Percentiles rank a stretch among this genome's conserved stretches.
Evolutionary conservation across 1,139 yeast genomes (phyloP).

Genomic region (Yamadazyma sp.): DNA sequence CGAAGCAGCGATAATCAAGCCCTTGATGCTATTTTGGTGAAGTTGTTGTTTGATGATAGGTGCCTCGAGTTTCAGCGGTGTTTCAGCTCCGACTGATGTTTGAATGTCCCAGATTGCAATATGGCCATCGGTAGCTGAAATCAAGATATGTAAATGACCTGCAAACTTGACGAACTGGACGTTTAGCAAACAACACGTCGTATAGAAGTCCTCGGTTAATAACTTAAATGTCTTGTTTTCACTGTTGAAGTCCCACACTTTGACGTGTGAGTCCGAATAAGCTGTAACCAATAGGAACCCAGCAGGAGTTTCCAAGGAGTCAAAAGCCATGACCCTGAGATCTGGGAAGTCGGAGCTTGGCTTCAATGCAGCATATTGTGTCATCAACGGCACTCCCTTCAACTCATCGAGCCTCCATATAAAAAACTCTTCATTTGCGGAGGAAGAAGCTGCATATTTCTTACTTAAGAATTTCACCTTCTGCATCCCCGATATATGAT

Average conservation of each 20-base stretch:
- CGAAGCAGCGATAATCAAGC: slow-evolving; percentile 23
- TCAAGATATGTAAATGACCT: slow-evolving; percentile 36
- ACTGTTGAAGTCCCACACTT: slow-evolving; percentile 57
- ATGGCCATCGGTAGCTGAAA: slow-evolving; percentile 84
- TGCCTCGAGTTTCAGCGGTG: slow-evolving; percentile 17
- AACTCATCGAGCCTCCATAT: slow-evolving; percentile 63
- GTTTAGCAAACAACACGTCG: slow-evolving; percentile 74
- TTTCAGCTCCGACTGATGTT: slow-evolving; percentile 3
- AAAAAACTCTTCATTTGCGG: slow-evolving; percentile 87
- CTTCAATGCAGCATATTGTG: slow-evolving; percentile 44
- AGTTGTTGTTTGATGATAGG: slow-evolving; percentile 48
- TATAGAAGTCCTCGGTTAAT: slow-evolving; percentile 52
- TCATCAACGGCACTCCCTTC: slow-evolving; percentile 41
- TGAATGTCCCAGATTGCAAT: slow-evolving; percentile 58
- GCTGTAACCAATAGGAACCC: slow-evolving; percentile 65
- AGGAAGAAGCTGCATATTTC: slow-evolving; percentile 55
- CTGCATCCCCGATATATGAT: slow-evolving; percentile 89
- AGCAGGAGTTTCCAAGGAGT: slow-evolving; percentile 33
- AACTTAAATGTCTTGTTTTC: slow-evolving; percentile 36
- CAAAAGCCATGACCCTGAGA: slow-evolving; percentile 85
- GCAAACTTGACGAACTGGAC: slow-evolving; percentile 45
- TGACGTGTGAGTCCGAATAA: slow-evolving; percentile 81
- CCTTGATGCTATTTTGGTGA: slow-evolving; percentile 85
- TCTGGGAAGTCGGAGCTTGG: slow-evolving; percentile 67
- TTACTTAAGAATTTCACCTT: slow-evolving; percentile 61